Evolutionary conservation across 83 land plant genomes (phyloP), one percentile per base, ranked within the genome.

Genomic region (Picea mariana): DNA sequence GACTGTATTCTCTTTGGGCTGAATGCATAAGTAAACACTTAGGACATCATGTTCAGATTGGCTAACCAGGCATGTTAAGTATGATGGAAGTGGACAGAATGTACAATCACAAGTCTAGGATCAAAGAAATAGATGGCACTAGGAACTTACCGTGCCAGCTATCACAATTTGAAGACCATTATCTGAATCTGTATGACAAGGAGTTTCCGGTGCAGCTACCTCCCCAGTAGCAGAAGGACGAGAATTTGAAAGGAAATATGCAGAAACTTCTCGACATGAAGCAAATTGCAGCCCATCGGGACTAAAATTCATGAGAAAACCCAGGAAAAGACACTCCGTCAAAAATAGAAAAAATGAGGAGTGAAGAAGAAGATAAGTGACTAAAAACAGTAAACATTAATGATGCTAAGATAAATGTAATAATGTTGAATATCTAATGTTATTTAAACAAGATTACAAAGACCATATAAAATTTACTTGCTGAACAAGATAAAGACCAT

Each of bases 261-360:
- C 61, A 16, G 91, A 77, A 67, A 85, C 87, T 31, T 92, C 91
- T 62, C 85, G 86, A 85, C 92, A 89, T 12, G 88, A 84, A 40
- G 77, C 76, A 83, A 92, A 89, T 9, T 88, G 86, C 65, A 66
- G 67, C 79, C 92, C 94, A 83, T 76, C 87, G 24, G 94, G 94
- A 80, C 94, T 91, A 81, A 31, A 3, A 68, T 62, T 73, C 15
- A 21, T 13, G 21, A 47, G 9, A 20, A 73, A n/a, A 55, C 2
- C 17, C 16, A 73, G n/a, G 6, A 7, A 73, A n/a, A 55, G 47
- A 0, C 55, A 6, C 26, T 4, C 13, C 11, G 5, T 73, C 9
- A 47, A 44, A 69, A 47, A 44, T 21, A 72, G 3, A 34, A 2
- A 38, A 40, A 42, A n/a, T 44, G 15, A 73, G 21, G 12, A 73